These are phyloP conservation scores for Mucor velutinosus DNA, from an alignment of 371 early-diverging fungal genomes.

Conservation along the genomic window DNA sequence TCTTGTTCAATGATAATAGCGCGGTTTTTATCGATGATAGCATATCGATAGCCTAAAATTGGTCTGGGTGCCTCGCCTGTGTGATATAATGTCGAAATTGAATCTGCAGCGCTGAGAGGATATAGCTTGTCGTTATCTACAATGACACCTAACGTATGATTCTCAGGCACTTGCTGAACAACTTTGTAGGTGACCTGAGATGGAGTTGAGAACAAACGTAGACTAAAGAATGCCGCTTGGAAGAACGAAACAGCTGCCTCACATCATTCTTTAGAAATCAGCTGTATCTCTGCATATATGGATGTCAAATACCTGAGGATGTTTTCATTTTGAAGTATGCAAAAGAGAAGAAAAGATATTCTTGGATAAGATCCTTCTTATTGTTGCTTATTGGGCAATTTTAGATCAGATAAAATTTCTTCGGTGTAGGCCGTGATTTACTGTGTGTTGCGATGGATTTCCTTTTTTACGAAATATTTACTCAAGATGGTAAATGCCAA, in stretches of 20 bases:
- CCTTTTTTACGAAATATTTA: neutral
- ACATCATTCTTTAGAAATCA: neutral
- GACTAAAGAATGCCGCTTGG: neutral
- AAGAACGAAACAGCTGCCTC: neutral
- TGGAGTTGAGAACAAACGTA: neutral
- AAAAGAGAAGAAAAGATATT: neutral
- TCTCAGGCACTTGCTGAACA: neutral
- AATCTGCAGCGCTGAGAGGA: neutral
- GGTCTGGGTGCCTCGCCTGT: slow-evolving; percentile 17
- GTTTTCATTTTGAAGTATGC: neutral
- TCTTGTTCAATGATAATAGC: slow-evolving; percentile 12
- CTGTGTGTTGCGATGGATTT: neutral
- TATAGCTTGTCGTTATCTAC: slow-evolving; percentile 12
- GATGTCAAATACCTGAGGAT: neutral
- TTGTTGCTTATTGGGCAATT: neutral
- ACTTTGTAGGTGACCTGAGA: slow-evolving; percentile 18
- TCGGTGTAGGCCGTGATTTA: neutral
- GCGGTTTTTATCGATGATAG: neutral
- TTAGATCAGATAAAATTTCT: neutral
- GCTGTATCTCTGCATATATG: neutral
- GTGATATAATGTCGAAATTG: slow-evolving; percentile 4
- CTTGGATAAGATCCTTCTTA: neutral
- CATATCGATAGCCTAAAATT: slow-evolving; percentile 15
- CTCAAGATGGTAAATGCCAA: neutral
- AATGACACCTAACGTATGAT: slow-evolving; percentile 11